Percentiles rank a stretch among this genome's conserved stretches.
phyloP scores from a whole-genome alignment of 306 rosid genomes.

The Gillenia trifoliata region DNA sequence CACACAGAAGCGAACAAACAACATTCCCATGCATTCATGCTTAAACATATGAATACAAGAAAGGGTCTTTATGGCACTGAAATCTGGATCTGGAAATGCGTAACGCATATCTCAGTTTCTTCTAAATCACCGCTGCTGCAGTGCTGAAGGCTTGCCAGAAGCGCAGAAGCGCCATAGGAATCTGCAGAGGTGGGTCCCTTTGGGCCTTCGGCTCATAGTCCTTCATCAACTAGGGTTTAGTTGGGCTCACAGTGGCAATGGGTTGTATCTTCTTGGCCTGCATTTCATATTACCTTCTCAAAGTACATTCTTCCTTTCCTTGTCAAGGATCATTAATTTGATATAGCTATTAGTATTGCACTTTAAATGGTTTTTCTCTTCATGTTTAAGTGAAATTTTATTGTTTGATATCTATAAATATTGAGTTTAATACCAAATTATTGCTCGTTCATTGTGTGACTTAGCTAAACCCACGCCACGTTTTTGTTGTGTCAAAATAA shows the following conservation, averaged over 20 bases:
- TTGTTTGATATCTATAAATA: no score
- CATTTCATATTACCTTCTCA: no score
- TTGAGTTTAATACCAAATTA: no score
- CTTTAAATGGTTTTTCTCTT: neutral
- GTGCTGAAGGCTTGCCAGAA: neutral
- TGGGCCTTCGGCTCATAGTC: neutral
- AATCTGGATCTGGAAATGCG: neutral
- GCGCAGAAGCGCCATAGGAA: neutral
- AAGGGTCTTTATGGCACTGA: neutral
- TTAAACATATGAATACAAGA: neutral
- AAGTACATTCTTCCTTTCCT: no score
- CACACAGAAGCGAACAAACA: neutral
- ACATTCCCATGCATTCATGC: neutral
- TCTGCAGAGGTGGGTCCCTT: neutral
- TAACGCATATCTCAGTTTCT: neutral
- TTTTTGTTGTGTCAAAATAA: neutral
- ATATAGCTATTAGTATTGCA: neutral
- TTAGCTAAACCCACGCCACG: neutral
- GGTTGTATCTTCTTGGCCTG: neutral
- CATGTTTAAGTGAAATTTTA: no score
- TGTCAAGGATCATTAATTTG: neutral
- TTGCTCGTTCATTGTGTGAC: no score
- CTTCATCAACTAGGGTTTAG: neutral
- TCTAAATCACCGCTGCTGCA: neutral
- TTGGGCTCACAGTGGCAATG: neutral